Evolutionary conservation across 2,329 filamentous ascomycete genomes (phyloP), one percentile per base, ranked within the genome.

Genomic region (Aureobasidium sp.): DNA sequence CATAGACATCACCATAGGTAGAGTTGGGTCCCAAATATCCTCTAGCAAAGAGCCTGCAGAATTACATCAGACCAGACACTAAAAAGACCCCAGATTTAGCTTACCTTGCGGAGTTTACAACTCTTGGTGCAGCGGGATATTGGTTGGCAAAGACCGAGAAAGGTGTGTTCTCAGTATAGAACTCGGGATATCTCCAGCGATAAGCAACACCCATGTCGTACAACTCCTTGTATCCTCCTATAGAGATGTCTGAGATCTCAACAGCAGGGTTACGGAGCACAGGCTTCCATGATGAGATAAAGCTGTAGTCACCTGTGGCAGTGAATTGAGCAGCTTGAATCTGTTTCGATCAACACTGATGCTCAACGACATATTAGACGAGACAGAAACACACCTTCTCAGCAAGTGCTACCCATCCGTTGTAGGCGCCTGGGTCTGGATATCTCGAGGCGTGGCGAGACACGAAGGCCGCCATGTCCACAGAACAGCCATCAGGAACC

Each of bases 141-240:
- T 85, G 82, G 69, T 88, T 89, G 20, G 84, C 80, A 83, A 84
- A 89, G 7, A 86, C 80, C 9, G 81, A 75, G 67, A 87, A 87
- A 1, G 76, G 74, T 0, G 73, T 75, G 61, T 78, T 76, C 63
- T 79, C 75, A 29, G 74, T 68, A 64, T 81, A 80, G 20, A 87
- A 76, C 41, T 80, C 71, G 0, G 79, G 76, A 67, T 79, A 81
- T 66, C 71, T 72, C 57, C 69, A 69, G 57, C 72, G 69, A 56
- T 84, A 75, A 3, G 74, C 74, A 61, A 83, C 81, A 6, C 82
- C 83, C 71, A 85, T 75, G 63, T 83, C 81, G 44, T 80, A 78
- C 0, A 81, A 72, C 70, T 88, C 86, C 66, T 86, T 85, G 68
- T 82, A 84, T 0, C 86, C 86, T 1, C 85, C 87, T 6, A 81